These are phyloP conservation scores for Sphaerobolus stellatus DNA, from an alignment of 1,284 basidiomycete genomes.

Conservation along the genomic window DNA sequence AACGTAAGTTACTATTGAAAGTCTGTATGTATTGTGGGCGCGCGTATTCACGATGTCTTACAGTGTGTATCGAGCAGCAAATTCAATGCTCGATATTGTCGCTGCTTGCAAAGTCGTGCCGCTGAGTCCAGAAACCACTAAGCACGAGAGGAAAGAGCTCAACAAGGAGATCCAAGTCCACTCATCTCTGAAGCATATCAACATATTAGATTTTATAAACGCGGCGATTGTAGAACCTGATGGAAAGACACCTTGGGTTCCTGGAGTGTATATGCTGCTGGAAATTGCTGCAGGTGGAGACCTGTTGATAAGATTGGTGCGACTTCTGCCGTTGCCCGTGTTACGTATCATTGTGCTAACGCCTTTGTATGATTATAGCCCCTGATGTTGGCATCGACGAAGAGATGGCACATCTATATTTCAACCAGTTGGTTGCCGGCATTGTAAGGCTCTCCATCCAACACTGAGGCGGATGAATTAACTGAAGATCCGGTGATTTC, in stretches of 20 bases:
- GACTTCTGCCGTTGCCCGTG: no score
- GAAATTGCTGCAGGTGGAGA: slow-evolving; percentile 94
- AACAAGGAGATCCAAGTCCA: slow-evolving; percentile 96
- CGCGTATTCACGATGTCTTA: slow-evolving; percentile 1
- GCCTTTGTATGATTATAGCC: slow-evolving; percentile 49
- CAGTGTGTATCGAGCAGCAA: slow-evolving; percentile 81
- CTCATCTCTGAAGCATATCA: slow-evolving; percentile 76
- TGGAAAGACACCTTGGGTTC: slow-evolving; percentile 57
- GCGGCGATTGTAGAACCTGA: slow-evolving; percentile 74
- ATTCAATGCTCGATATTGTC: slow-evolving; percentile 61
- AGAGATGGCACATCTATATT: slow-evolving; percentile 90
- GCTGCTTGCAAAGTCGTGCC: slow-evolving; percentile 86
- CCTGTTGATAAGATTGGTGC: slow-evolving; percentile 94
- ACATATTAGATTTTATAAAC: slow-evolving; percentile 85
- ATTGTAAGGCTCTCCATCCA: no score
- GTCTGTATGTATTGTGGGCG: background rate
- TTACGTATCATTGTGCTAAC: background rate
- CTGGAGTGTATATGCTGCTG: slow-evolving; percentile 89
- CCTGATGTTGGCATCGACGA: slow-evolving; percentile 88
- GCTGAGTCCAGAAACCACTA: slow-evolving; percentile 58
- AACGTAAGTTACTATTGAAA: slow-evolving; percentile 46
- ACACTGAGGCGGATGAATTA: background rate
- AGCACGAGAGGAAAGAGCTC: slow-evolving; percentile 71
- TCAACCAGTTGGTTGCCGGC: slow-evolving; percentile 83
- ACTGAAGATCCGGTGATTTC: slow-evolving; percentile 19